Evolutionary conservation across 768 basidiomycete species (phyloP).

Genomic region (Amanita rubescens): DNA sequence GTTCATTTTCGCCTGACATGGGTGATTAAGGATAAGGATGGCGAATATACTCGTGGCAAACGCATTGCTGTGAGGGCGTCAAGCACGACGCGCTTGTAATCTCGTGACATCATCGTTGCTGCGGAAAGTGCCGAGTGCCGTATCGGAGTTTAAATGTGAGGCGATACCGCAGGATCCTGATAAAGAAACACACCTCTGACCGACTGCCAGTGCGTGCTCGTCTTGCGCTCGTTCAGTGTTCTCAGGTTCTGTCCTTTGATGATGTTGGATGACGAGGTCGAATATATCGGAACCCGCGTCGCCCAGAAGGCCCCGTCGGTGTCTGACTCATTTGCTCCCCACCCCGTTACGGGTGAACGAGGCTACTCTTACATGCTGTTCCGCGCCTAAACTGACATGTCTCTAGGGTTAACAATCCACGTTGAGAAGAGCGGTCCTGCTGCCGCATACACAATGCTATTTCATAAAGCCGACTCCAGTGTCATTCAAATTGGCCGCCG

Average conservation of each 20-base stretch:
- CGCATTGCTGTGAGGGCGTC: neutral
- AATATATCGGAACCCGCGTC: slow-evolving; percentile 44
- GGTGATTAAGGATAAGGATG: slow-evolving; percentile 40
- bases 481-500: slow-evolving; percentile 64
- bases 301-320: slow-evolving; percentile 16
- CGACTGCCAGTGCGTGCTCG: neutral
- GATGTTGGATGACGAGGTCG: slow-evolving; percentile 52
- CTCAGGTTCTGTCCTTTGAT: neutral
- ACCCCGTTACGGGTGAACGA: slow-evolving; percentile 35
- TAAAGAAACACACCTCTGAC: slow-evolving; percentile 4
- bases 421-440: slow-evolving; percentile 45
- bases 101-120: neutral
- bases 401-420: slow-evolving; percentile 50
- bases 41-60: slow-evolving; percentile 5
- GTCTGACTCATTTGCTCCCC: slow-evolving; percentile 21
- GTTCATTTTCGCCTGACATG: slow-evolving; percentile 48
- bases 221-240: neutral
- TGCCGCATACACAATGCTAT: slow-evolving; percentile 39
- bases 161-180: neutral
- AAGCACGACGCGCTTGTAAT: neutral
- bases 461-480: slow-evolving; percentile 40
- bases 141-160: slow-evolving; percentile 4
- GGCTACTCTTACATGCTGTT: slow-evolving; percentile 14
- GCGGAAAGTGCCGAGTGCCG: neutral
- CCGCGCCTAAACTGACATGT: slow-evolving; percentile 13